Percentiles rank a stretch among this genome's conserved stretches.
These are phyloP conservation scores for Fraxinus greggii DNA, from an alignment of 305 asterid genomes.

Conservation along the genomic window DNA sequence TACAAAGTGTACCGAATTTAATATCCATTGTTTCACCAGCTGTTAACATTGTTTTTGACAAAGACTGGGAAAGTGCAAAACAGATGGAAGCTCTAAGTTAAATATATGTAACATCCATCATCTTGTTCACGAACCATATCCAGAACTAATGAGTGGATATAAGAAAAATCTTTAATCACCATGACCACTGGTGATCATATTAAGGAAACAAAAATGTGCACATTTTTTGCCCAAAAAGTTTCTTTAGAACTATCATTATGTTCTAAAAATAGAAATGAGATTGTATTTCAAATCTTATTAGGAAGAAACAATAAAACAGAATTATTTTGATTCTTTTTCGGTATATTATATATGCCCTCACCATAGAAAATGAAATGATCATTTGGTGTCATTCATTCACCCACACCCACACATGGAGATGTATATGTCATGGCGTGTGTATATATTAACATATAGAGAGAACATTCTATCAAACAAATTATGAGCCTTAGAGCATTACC, in stretches of 20 bases:
- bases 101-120: slow-evolving; percentile 2
- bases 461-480: slow-evolving; percentile 6
- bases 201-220: not conserved
- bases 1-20: not conserved
- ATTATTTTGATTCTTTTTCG: slow-evolving; percentile 9
- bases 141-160: slow-evolving; percentile 1
- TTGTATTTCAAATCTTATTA: not conserved
- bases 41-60: slow-evolving; percentile 9
- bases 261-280: not conserved
- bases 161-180: slow-evolving; percentile 1
- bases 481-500: slow-evolving; percentile 40
- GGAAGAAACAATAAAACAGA: slow-evolving; percentile 6
- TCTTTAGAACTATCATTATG: not conserved
- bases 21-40: slow-evolving; percentile 3
- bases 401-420: not conserved
- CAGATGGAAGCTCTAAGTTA: slow-evolving; percentile 11
- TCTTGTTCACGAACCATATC: slow-evolving; percentile 10
- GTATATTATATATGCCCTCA: not conserved
- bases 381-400: not conserved
- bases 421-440: not conserved
- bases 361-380: not conserved
- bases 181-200: slow-evolving; percentile 7
- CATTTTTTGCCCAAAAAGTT: not conserved
- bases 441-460: not conserved
- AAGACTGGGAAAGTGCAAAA: slow-evolving; percentile 9